Evolutionary conservation across 768 basidiomycete species (phyloP), one percentile per base, ranked within the genome.

Genomic region (Leucosporidium scottii): DNA sequence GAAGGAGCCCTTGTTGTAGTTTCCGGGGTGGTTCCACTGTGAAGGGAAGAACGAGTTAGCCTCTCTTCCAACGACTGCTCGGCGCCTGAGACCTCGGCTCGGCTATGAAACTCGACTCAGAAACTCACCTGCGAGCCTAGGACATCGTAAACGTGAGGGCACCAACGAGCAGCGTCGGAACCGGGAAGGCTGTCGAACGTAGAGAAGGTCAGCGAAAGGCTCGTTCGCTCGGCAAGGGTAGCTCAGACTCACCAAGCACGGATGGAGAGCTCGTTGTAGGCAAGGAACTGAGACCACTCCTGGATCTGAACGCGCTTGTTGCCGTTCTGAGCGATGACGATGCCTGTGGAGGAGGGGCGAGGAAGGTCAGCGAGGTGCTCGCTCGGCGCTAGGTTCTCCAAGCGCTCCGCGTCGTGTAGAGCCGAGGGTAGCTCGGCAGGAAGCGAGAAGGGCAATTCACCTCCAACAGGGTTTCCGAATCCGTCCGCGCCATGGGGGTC

Each of bases 231-330:
- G n/a, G 9, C n/a, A 8, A 23, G 73, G 71, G 34, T 57, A 50
- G 39, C 39, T 44, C 3, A 17, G 12, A 17, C 39, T 44, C 39
- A 44, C 39, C 76, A 78, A 7, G 67, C 70, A 15, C 76, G 60
- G 57, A 77, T 59, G 68, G 74, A 77, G 74, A 78, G 78, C 58
- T 67, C 60, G 67, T 65, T 75, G 69, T 79, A 80, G 7, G 83
- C 81, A 64, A 89, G 64, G 36, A 59, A 59, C 25, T 59, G 58
- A 18, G 39, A 88, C 90, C 90, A 91, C 75, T 90, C 85, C 72
- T 85, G 82, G 50, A 88, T 80, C 74, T 89, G 82, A 71, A 83
- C 70, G 5, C 84, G 70, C 57, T 78, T 27, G 44, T 67, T 23
- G 23, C 28, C n/a, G 58, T 25, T 10, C 36, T 39, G 39, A 20